A percentile compares a stretch with the other conserved stretches of the same genome.
Evolutionary conservation across 345 rosid species (phyloP).

Genomic region (Aquilaria sinensis): DNA sequence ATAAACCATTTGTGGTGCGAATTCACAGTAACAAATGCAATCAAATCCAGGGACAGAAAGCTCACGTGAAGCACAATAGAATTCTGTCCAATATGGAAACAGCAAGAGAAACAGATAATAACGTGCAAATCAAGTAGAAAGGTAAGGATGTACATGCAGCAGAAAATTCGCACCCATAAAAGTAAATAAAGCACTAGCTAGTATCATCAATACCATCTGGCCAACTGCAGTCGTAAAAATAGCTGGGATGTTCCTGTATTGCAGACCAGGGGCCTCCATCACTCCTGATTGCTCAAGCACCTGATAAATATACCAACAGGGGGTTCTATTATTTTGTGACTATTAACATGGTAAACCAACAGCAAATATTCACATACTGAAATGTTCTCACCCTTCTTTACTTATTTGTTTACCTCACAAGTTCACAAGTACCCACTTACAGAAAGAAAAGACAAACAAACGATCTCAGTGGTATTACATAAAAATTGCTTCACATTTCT

Average conservation of each 20-base stretch:
- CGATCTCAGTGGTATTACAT: background rate
- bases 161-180: constrained; percentile 3
- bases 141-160: background rate
- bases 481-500: background rate
- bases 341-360: background rate
- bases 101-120: background rate
- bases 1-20: no score
- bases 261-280: constrained; percentile 44
- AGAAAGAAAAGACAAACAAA: background rate
- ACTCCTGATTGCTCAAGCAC: constrained; percentile 62
- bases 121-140: no score
- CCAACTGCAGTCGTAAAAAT: constrained; percentile 58
- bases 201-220: constrained; percentile 54
- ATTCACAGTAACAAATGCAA: no score
- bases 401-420: background rate
- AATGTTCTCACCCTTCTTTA: background rate
- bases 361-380: background rate
- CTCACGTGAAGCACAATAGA: background rate
- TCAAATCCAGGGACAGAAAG: no score
- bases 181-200: constrained; percentile 4
- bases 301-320: constrained; percentile 25
- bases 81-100: background rate
- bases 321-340: background rate
- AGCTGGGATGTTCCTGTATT: constrained; percentile 38
- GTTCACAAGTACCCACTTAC: background rate